Evolutionary conservation across 495 filamentous ascomycete species (phyloP).

Genomic region (Lepidopterella palustris): DNA sequence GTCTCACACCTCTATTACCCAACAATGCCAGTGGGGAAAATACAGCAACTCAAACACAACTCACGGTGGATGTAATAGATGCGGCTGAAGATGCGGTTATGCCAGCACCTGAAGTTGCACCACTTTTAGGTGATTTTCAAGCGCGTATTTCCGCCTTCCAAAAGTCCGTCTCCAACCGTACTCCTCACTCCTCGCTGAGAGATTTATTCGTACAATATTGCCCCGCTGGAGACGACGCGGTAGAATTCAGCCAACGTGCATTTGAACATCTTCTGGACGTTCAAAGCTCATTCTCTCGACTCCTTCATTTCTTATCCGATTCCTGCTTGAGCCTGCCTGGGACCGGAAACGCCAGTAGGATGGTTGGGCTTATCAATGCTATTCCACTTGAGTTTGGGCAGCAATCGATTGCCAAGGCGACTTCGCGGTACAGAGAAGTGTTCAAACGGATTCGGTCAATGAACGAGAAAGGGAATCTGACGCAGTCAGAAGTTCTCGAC

Average conservation of each 20-base stretch:
- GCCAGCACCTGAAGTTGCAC: background rate
- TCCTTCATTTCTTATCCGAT: background rate
- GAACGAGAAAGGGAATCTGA: background rate
- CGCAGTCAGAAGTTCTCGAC: background rate
- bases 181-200: background rate
- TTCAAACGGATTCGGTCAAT: background rate
- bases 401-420: background rate
- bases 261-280: background rate
- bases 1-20: background rate
- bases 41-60: background rate
- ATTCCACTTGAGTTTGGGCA: background rate
- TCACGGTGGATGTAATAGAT: background rate
- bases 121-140: background rate
- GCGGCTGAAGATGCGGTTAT: background rate
- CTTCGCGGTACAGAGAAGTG: background rate
- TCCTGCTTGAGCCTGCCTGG: background rate
- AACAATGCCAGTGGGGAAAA: background rate
- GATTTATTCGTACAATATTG: background rate
- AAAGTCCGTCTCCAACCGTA: background rate
- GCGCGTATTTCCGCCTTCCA: background rate
- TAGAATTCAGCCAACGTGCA: background rate
- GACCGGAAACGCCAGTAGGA: background rate
- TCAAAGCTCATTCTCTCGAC: background rate
- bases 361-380: background rate
- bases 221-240: background rate